Conservation (phyloP, 2,329 filamentous ascomycete genomes). For the Rutstroemia sydowiana region DNA sequence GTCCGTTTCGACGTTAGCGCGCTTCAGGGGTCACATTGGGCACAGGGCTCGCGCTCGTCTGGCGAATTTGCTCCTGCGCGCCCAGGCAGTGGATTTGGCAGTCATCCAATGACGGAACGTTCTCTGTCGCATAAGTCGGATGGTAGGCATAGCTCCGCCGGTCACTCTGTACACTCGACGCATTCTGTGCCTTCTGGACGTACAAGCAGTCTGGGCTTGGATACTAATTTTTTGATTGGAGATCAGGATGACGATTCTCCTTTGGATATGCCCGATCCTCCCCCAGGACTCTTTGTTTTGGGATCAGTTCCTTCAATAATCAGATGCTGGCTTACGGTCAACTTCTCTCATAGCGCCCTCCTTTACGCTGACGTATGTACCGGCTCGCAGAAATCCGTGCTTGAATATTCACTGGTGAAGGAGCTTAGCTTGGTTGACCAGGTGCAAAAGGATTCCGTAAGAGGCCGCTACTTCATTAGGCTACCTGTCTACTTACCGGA, state of each 20-base stretch:
- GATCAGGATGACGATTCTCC: slow-evolving; percentile 62
- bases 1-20: slow-evolving; percentile 97
- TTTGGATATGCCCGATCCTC: slow-evolving; percentile 64
- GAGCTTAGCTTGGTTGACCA: slow-evolving; percentile 65
- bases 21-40: slow-evolving; percentile 79
- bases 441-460: slow-evolving; percentile 55
- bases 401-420: slow-evolving; percentile 68
- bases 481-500: slow-evolving; percentile 85
- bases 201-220: slow-evolving; percentile 81
- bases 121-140: slow-evolving; percentile 93
- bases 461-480: slow-evolving; percentile 59
- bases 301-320: slow-evolving; percentile 90
- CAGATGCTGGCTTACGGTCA: slow-evolving; percentile 86
- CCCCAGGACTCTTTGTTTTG: slow-evolving; percentile 76
- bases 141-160: slow-evolving; percentile 87
- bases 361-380: slow-evolving; percentile 90
- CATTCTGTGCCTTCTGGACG: slow-evolving; percentile 71
- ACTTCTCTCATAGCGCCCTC: slow-evolving; percentile 82
- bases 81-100: slow-evolving; percentile 71
- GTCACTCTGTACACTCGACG: slow-evolving; percentile 64
- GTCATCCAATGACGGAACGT: slow-evolving; percentile 78
- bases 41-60: slow-evolving; percentile 73
- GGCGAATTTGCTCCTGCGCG: slow-evolving; percentile 73
- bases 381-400: slow-evolving; percentile 79
- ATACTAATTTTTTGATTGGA: slow-evolving; percentile 59